Conservation (phyloP, 768 basidiomycete species). For the Cystofilobasidium macerans region DNA sequence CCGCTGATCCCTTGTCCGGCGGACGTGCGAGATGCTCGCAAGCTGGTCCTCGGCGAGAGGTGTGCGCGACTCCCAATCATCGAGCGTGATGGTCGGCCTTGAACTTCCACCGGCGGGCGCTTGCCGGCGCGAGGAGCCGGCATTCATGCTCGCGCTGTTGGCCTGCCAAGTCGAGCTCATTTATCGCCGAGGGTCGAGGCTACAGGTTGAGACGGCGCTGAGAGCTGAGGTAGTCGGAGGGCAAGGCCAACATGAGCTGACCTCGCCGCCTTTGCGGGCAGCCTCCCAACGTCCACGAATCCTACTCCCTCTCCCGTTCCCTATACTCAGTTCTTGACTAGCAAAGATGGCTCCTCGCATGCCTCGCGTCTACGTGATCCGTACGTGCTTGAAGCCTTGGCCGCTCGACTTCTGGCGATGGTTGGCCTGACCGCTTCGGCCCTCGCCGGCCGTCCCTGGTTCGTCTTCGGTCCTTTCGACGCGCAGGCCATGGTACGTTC, state of each 20-base stretch:
- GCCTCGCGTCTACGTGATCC: conserved; percentile 26
- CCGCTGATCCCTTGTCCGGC: conserved; percentile 50
- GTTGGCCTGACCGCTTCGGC: neutral
- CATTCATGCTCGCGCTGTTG: too few species aligned
- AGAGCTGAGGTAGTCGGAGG: too few species aligned
- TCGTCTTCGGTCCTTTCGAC: neutral
- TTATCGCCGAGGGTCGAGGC: too few species aligned
- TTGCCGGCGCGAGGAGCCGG: too few species aligned
- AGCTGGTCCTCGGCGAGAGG: conserved; percentile 61
- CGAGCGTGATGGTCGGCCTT: conserved; percentile 43
- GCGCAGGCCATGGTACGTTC: conserved; percentile 24
- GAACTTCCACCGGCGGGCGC: too few species aligned
- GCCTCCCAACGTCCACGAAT: too few species aligned
- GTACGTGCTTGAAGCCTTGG: neutral
- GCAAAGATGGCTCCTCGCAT: conserved; percentile 23
- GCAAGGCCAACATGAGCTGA: too few species aligned
- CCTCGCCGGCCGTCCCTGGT: neutral
- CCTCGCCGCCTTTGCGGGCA: too few species aligned
- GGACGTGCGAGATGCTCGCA: conserved; percentile 54
- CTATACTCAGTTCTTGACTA: too few species aligned
- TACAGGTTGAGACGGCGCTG: too few species aligned
- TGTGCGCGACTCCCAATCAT: conserved; percentile 83
- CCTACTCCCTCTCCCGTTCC: too few species aligned
- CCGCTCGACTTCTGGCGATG: neutral
- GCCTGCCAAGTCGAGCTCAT: too few species aligned